These are phyloP conservation scores for Scytalidium sp. DNA, from an alignment of 2,329 filamentous ascomycete genomes.

Conservation along the genomic window DNA sequence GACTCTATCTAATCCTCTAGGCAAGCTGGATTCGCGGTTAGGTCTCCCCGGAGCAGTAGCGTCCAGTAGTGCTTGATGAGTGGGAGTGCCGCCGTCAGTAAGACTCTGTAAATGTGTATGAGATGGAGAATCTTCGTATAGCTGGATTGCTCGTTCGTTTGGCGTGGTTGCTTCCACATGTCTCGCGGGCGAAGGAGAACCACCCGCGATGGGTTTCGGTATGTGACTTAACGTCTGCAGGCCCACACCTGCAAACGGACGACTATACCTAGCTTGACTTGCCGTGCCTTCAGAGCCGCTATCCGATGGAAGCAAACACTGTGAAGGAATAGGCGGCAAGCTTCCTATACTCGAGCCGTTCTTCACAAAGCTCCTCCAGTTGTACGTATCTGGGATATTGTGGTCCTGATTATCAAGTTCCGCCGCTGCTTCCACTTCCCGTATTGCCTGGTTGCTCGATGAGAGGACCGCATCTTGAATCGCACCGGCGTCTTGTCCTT, in stretches of 20 bases:
- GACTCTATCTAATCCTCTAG: not conserved
- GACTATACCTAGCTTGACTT: constrained; percentile 19
- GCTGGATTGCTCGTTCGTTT: constrained; percentile 15
- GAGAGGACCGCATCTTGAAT: constrained; percentile 4
- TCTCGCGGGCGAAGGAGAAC: not conserved
- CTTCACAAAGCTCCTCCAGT: constrained; percentile 21
- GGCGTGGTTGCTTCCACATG: not conserved
- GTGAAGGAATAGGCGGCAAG: constrained; percentile 30
- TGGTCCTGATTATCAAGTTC: not conserved
- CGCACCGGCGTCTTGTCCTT: not conserved
- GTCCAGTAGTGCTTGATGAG: constrained; percentile 1
- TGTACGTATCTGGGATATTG: constrained; percentile 22
- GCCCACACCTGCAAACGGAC: constrained; percentile 24
- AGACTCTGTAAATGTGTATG: constrained; percentile 22
- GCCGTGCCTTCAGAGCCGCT: constrained; percentile 22
- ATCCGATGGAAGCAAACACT: constrained; percentile 31
- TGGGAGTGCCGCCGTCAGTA: constrained; percentile 25
- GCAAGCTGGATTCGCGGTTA: not conserved
- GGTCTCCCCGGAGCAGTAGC: not conserved
- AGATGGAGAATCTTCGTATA: constrained; percentile 23
- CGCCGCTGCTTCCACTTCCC: not conserved
- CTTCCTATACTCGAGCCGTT: constrained; percentile 18
- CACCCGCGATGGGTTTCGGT: constrained; percentile 12
- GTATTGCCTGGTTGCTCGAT: not conserved
- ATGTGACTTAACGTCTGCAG: constrained; percentile 23